Percentiles rank a stretch among this genome's conserved stretches.
Conservation (phyloP, 257 asterid genomes). For the Parsonsia alboflavescens region DNA sequence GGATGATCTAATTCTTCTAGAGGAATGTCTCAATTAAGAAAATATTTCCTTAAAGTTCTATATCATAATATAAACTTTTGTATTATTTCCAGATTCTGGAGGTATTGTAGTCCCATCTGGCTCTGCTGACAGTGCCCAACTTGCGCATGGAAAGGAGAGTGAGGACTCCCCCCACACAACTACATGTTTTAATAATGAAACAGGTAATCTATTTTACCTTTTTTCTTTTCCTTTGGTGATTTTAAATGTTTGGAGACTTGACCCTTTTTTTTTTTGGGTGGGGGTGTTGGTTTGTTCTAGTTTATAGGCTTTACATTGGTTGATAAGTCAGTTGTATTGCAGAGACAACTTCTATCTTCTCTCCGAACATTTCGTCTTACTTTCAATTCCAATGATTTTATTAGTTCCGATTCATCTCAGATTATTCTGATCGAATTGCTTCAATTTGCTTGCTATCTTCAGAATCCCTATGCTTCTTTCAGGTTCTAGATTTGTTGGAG, state of each 20-base stretch:
- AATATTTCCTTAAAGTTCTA: background rate
- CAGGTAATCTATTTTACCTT: too few relatives aligned
- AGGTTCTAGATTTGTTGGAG: background rate
- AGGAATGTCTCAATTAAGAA: too few relatives aligned
- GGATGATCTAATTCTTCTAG: background rate
- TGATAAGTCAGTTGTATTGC: too few relatives aligned
- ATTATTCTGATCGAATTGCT: constrained; percentile 1
- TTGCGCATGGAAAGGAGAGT: background rate
- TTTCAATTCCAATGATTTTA: background rate
- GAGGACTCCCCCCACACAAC: constrained; percentile 4
- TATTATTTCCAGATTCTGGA: constrained; percentile 2
- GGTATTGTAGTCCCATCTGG: constrained; percentile 4
- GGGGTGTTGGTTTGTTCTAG: too few relatives aligned
- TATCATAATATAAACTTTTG: background rate
- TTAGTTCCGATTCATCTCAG: background rate
- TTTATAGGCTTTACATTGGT: too few relatives aligned
- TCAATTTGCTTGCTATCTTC: background rate
- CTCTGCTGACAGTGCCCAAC: background rate
- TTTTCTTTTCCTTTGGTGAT: background rate
- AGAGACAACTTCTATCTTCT: background rate
- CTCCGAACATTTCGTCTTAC: background rate
- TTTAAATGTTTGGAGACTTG: background rate
- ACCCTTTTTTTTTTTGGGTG: too few relatives aligned
- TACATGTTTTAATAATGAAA: background rate
- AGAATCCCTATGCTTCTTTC: too few relatives aligned